Base-by-base conservation (phyloP, 83 land plant genomes). In the Picea abies region DNA sequence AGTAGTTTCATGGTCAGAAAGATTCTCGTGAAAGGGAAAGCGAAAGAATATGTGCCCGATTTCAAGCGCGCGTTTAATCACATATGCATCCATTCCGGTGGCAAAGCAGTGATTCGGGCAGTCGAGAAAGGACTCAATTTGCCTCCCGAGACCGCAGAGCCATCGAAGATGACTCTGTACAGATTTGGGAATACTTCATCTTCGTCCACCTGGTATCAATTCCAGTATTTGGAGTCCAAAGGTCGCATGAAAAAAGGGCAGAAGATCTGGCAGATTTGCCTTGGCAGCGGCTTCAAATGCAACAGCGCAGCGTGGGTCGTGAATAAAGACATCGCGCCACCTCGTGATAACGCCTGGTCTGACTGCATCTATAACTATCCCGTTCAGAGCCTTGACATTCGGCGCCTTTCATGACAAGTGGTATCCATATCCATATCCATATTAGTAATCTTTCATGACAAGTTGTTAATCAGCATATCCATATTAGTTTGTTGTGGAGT, bases 21-120 rank as follows among this genome's bases (percentile, higher is more conserved):
- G 11, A 29, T 29, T 29, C 14, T 37, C 2, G 25, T 70, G 1
- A 70, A 70, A 26, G 20, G 9, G 20, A 32, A 4, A 35, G 16
- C 15, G 41, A 70, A 16, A 70, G n/a, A 4, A 2, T 70, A 37
- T 16, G 15, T 70, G 20, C 83, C 83, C 11, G 73, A 81, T 29
- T 81, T 81, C 76, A 66, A 23, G 60, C 60, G 44, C 60, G 52
- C 83, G 7, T 69, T 81, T 58, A 19, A 81, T 20, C 83, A 81
- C 26, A 68, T 81, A 29, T 81, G 76, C 62, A 81, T 81, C 22
- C 83, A 81, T 52, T 71, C 83, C 5, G 76, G 83, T 23, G 75
- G 83, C n/a, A 67, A 67, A 49, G 60, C 76, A 29, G 71, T 80
- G 0, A 39, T 80, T 35, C 71, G 68, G 5, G 56, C 63, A 2